Evolutionary conservation across 495 filamentous ascomycete genomes (phyloP), one percentile per base, ranked within the genome.

Genomic region (Aspergillus incahuasiensis): DNA sequence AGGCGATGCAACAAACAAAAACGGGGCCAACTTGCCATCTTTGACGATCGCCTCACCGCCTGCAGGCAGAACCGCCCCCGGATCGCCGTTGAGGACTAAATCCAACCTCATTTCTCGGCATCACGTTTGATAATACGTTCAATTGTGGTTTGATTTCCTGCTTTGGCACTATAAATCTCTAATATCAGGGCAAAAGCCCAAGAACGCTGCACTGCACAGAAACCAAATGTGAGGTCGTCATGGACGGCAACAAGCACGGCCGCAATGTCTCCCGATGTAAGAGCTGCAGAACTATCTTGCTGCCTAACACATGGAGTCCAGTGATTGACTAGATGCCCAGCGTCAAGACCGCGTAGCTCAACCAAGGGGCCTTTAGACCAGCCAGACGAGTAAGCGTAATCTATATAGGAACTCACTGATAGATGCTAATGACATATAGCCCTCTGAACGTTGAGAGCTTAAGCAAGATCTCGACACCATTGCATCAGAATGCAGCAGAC

Each of bases 341-440:
- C 75, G 59, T 71, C 73, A 45, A 71, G 76, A 42, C 72, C 76
- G 56, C 74, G 79, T 63, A 77, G 77, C 56, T 72, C 73, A 24
- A 81, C 79, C 2, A 80, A 74, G 62, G 78, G 76, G 35, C 80
- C 80, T 18, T 60, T 82, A 54, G 77, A 81, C 65, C 59, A 60
- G 55, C 51, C 68, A 58, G 78, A 78, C 30, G 75, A 80, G 78
- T 80, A 70, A 64, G 25, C 41, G 6, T 41, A 22, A 52, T 39
- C 11, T 6, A 32, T 22, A 15, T 35, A 35, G 13, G 13, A n/a
- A n/a, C 12, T 11, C 24, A 38, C 6, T 15, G 12, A 43, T 25
- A 20, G 28, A 40, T 48, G 49, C 66, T 74, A 41, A 72, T 58
- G 39, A 39, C 21, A 25, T 50, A n/a, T 21, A 74, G 68, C 38